These are phyloP conservation scores for Phytophthora litchii DNA, from an alignment of 352 stramenopile species.

Conservation along the genomic window DNA sequence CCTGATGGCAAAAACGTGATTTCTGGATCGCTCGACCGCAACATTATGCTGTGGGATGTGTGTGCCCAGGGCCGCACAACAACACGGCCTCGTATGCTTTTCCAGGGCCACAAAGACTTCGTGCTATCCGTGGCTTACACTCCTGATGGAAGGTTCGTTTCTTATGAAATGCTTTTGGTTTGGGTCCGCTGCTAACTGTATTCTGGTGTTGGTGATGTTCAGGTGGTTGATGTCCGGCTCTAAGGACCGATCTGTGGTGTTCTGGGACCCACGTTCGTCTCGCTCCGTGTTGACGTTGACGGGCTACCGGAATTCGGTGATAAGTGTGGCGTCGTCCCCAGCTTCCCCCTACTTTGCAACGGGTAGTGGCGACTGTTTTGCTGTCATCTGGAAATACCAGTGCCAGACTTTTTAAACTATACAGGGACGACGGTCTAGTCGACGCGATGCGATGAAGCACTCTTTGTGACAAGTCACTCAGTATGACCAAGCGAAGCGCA, in stretches of 20 bases:
- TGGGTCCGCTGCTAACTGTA: slow-evolving; percentile 6
- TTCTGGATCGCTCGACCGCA: slow-evolving; percentile 82
- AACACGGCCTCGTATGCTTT: slow-evolving; percentile 84
- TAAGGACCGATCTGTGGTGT: slow-evolving; percentile 87
- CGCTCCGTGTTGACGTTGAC: slow-evolving; percentile 84
- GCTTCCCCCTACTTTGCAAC: slow-evolving; percentile 87
- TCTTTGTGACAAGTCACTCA: slow-evolving; percentile 8
- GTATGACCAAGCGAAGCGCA: slow-evolving; percentile 30
- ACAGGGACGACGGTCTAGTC: slow-evolving; percentile 36
- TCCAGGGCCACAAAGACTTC: slow-evolving; percentile 90
- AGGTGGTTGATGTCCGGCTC: slow-evolving; percentile 89
- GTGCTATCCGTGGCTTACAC: slow-evolving; percentile 87
- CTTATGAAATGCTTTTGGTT: slow-evolving; percentile 1
- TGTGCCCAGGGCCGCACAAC: slow-evolving; percentile 79
- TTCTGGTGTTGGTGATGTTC: slow-evolving; percentile 21
- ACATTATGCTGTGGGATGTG: slow-evolving; percentile 90
- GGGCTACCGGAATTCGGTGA: slow-evolving; percentile 88
- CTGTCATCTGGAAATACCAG: slow-evolving; percentile 89
- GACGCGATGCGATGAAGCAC: slow-evolving; percentile 28
- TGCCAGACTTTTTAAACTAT: slow-evolving; percentile 89
- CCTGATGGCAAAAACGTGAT: slow-evolving; percentile 89
- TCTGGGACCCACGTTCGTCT: slow-evolving; percentile 85
- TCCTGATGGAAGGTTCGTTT: slow-evolving; percentile 80
- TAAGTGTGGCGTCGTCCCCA: slow-evolving; percentile 87
- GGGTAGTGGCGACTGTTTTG: slow-evolving; percentile 84